These are phyloP conservation scores for Candida parachauliodes DNA, from an alignment of 805 yeast genomes.

Conservation along the genomic window DNA sequence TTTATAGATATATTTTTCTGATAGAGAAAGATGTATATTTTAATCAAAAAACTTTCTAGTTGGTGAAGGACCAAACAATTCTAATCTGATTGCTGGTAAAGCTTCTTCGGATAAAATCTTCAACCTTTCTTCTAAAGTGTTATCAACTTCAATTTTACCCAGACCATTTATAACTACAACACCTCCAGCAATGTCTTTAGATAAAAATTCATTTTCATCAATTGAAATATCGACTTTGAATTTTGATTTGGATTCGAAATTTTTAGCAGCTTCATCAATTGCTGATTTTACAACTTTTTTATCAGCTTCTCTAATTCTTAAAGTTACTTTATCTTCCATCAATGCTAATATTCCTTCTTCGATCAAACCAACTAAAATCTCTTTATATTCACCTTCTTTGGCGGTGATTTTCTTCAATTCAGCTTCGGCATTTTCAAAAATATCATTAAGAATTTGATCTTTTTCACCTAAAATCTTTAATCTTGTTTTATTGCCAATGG, in stretches of 20 bases:
- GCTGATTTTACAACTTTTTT: slow-evolving; percentile 58
- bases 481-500: slow-evolving; percentile 93
- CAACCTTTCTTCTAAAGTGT: slow-evolving; percentile 93
- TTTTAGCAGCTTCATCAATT: slow-evolving; percentile 54
- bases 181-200: slow-evolving; percentile 78
- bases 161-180: slow-evolving; percentile 63
- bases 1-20: neutral
- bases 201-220: slow-evolving; percentile 55
- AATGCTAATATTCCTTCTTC: slow-evolving; percentile 71
- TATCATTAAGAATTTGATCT: slow-evolving; percentile 66
- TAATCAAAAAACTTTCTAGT: slow-evolving; percentile 90
- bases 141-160: slow-evolving; percentile 85
- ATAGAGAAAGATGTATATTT: slow-evolving; percentile 8
- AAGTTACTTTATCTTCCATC: slow-evolving; percentile 63
- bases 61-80: slow-evolving; percentile 79
- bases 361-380: slow-evolving; percentile 70
- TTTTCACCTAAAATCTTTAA: slow-evolving; percentile 84
- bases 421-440: slow-evolving; percentile 66
- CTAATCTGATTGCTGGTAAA: slow-evolving; percentile 88
- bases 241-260: slow-evolving; percentile 61
- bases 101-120: slow-evolving; percentile 77
- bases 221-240: slow-evolving; percentile 52
- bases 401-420: slow-evolving; percentile 58
- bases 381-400: slow-evolving; percentile 58
- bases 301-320: slow-evolving; percentile 69